phyloP scores from a whole-genome alignment of 1,139 yeast species.

The Sugiyamaella xylanicola region DNA sequence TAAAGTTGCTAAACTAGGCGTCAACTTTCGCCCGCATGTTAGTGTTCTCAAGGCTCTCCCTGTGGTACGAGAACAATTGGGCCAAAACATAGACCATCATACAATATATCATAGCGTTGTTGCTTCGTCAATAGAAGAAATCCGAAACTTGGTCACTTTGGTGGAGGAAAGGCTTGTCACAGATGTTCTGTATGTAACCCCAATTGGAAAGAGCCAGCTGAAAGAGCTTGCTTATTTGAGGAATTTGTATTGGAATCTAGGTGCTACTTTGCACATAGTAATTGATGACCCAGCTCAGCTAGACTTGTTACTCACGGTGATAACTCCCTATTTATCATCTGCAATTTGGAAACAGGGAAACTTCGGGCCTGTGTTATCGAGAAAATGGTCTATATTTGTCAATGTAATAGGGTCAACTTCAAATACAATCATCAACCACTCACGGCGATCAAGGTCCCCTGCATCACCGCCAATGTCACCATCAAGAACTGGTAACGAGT shows the following conservation, averaged over 20 bases:
- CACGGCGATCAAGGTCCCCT: too few species aligned
- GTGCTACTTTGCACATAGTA: slow-evolving; percentile 53
- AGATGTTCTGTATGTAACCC: slow-evolving; percentile 67
- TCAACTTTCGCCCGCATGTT: slow-evolving; percentile 63
- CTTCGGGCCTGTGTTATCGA: not conserved
- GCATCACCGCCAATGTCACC: too few species aligned
- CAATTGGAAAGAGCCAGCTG: slow-evolving; percentile 55
- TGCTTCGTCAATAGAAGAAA: slow-evolving; percentile 69
- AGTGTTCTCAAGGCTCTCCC: slow-evolving; percentile 68
- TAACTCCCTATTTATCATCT: not conserved
- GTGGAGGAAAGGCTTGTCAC: slow-evolving; percentile 49
- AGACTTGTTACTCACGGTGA: slow-evolving; percentile 46
- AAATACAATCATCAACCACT: too few species aligned
- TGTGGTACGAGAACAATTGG: slow-evolving; percentile 51
- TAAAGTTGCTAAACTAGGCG: slow-evolving; percentile 38
- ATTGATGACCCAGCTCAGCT: slow-evolving; percentile 62
- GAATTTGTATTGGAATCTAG: slow-evolving; percentile 25
- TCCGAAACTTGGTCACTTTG: slow-evolving; percentile 54
- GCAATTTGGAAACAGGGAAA: slow-evolving; percentile 24
- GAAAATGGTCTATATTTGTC: slow-evolving; percentile 36
- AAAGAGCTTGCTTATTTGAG: slow-evolving; percentile 52
- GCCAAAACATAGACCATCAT: slow-evolving; percentile 45
- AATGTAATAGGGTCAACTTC: too few species aligned
- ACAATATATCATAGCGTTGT: slow-evolving; percentile 46
- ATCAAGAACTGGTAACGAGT: too few species aligned